A percentile compares a stretch with the other conserved stretches of the same genome.
Evolutionary conservation across 1,139 yeast genomes (phyloP).

Genomic region (Magnusiomyces magnusii): DNA sequence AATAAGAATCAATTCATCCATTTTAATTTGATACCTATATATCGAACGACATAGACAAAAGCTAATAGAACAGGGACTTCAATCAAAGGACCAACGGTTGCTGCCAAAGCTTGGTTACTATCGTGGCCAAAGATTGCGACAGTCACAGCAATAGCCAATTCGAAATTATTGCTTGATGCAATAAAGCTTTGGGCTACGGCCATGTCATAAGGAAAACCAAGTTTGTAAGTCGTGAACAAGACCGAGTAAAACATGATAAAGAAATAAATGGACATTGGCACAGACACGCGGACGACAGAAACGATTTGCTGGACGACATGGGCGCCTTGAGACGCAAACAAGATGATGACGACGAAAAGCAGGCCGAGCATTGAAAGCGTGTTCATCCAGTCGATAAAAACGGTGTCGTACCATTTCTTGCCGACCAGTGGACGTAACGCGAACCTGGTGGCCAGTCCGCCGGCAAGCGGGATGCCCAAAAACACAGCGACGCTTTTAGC

Average conservation of each 20-base stretch:
- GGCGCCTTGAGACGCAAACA: slow-evolving; percentile 49
- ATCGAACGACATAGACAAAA: slow-evolving; percentile 40
- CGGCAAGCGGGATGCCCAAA: slow-evolving; percentile 47
- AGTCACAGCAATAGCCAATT: slow-evolving; percentile 48
- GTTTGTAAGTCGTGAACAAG: slow-evolving; percentile 27
- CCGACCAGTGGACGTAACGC: slow-evolving; percentile 30
- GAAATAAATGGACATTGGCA: slow-evolving; percentile 46
- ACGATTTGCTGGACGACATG: slow-evolving; percentile 44
- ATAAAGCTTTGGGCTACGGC: slow-evolving; percentile 49
- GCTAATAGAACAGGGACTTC: slow-evolving; percentile 48
- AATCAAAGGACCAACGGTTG: slow-evolving; percentile 52
- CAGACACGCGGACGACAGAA: slow-evolving; percentile 44
- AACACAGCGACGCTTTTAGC: slow-evolving; percentile 48
- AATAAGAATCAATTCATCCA: neutral
- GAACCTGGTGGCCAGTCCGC: slow-evolving; percentile 42
- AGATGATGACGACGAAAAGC: slow-evolving; percentile 45
- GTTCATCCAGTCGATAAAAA: slow-evolving; percentile 37
- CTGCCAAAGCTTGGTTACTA: slow-evolving; percentile 50
- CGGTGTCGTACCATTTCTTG: slow-evolving; percentile 30
- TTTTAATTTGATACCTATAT: slow-evolving; percentile 20
- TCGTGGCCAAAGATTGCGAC: slow-evolving; percentile 47
- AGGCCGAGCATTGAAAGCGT: slow-evolving; percentile 50
- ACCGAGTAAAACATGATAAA: slow-evolving; percentile 43
- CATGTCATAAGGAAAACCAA: slow-evolving; percentile 38
- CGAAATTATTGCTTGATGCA: slow-evolving; percentile 52